Evolutionary conservation across 2,329 filamentous ascomycete genomes (phyloP).

Genomic region (Cladorrhinum sp.): DNA sequence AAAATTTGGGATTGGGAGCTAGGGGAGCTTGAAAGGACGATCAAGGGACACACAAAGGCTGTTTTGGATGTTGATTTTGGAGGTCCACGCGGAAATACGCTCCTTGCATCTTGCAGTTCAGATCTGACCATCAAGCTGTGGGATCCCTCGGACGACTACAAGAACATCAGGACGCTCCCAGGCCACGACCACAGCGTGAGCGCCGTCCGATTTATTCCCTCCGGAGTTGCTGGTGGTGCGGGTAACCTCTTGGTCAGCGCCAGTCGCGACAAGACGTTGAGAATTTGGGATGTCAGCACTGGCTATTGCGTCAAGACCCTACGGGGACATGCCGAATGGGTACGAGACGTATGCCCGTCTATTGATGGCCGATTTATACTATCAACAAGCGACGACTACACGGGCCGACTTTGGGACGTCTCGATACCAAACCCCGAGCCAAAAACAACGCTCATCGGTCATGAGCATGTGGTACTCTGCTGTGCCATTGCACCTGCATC

Average conservation of each 20-base stretch:
- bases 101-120: constrained; percentile 78
- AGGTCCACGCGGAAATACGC: constrained; percentile 72
- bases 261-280: constrained; percentile 77
- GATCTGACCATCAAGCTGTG: constrained; percentile 94
- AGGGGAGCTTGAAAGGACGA: constrained; percentile 82
- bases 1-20: constrained; percentile 98
- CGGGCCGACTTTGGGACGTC: constrained; percentile 81
- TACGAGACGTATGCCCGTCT: constrained; percentile 82
- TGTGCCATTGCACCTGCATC: constrained; percentile 80
- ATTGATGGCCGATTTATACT: constrained; percentile 79
- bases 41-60: constrained; percentile 88
- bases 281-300: constrained; percentile 90
- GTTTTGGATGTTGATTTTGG: constrained; percentile 89
- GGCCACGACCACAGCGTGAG: constrained; percentile 93
- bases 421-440: constrained; percentile 64
- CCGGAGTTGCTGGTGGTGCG: constrained; percentile 73
- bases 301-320: constrained; percentile 93
- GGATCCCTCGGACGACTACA: constrained; percentile 90
- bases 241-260: constrained; percentile 84
- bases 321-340: constrained; percentile 81
- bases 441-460: constrained; percentile 77
- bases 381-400: constrained; percentile 79
- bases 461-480: constrained; percentile 84
- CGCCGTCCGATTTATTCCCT: constrained; percentile 83
- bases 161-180: constrained; percentile 86